A percentile compares a stretch with the other conserved stretches of the same genome.
phyloP scores from a whole-genome alignment of 2,329 filamentous ascomycete species.

The Endothia cerciana region DNA sequence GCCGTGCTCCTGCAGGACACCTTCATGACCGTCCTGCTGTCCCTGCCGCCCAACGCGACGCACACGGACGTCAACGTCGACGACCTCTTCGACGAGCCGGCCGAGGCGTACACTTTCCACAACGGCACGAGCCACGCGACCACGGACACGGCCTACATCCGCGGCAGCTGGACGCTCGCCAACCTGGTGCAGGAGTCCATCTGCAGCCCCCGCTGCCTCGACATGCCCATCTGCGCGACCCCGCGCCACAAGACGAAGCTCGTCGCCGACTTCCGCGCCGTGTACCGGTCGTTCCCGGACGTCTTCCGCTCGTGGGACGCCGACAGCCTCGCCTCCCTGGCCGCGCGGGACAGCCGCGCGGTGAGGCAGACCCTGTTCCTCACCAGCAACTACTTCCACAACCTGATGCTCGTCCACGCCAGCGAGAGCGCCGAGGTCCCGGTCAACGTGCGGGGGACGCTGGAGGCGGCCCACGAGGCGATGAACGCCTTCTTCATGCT shows the following conservation, averaged over 20 bases:
- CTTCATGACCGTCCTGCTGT: conserved; percentile 77
- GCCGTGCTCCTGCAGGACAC: conserved; percentile 81
- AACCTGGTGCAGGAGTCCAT: conserved; percentile 79
- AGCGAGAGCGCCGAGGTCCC: conserved; percentile 68
- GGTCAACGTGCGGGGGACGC: conserved; percentile 68
- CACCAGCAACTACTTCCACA: conserved; percentile 83
- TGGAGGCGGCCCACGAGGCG: conserved; percentile 77
- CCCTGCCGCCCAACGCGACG: conserved; percentile 75
- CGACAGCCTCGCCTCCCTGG: conserved; percentile 60
- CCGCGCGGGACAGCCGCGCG: conserved; percentile 64
- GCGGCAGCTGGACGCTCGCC: conserved; percentile 77
- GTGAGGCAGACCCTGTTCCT: conserved; percentile 78
- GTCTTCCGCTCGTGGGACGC: conserved; percentile 71
- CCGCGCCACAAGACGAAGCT: conserved; percentile 71
- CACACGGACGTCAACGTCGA: conserved; percentile 81
- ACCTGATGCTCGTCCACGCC: conserved; percentile 77
- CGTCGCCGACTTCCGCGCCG: conserved; percentile 68
- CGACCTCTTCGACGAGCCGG: conserved; percentile 67
- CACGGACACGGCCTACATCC: conserved; percentile 71
- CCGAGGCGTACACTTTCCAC: conserved; percentile 42
- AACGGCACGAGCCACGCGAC: conserved; percentile 62
- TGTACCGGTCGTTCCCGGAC: conserved; percentile 74
- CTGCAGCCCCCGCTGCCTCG: conserved; percentile 74
- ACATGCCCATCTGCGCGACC: conserved; percentile 71
- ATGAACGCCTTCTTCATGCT: conserved; percentile 76